Evolutionary conservation across 2,329 filamentous ascomycete species (phyloP).

Genomic region (Pseudopithomyces chartarum): DNA sequence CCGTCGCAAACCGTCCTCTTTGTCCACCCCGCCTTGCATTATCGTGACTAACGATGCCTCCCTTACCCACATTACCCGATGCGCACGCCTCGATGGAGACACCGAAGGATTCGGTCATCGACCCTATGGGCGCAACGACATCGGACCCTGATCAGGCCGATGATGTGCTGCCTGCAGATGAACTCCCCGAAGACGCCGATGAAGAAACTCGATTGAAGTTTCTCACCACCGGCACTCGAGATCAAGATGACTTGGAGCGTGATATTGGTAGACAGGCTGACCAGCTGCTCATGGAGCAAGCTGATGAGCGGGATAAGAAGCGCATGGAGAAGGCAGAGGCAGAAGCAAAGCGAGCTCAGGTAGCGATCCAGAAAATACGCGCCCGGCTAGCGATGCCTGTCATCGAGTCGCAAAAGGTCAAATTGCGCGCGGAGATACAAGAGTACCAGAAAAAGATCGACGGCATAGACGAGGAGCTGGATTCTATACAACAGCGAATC

Average conservation of each 20-base stretch:
- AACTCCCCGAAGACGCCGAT: constrained; percentile 40
- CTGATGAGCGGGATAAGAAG: constrained; percentile 67
- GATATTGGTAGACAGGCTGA: constrained; percentile 76
- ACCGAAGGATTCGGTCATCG: neutral
- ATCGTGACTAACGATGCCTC: constrained; percentile 3
- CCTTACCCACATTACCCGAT: neutral
- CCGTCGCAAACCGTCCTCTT: neutral
- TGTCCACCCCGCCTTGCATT: neutral
- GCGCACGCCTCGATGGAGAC: neutral
- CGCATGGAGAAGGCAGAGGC: constrained; percentile 61
- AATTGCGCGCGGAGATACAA: constrained; percentile 68
- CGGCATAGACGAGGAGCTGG: constrained; percentile 71
- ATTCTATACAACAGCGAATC: constrained; percentile 81
- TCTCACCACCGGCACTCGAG: constrained; percentile 56
- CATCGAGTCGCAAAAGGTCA: constrained; percentile 61
- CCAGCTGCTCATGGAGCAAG: constrained; percentile 64
- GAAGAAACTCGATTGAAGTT: constrained; percentile 48
- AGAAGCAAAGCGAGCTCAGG: constrained; percentile 64
- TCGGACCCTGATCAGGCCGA: constrained; percentile 11
- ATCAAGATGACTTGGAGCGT: constrained; percentile 88
- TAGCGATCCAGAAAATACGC: constrained; percentile 65
- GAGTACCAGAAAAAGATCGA: constrained; percentile 69
- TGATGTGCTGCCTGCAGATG: constrained; percentile 20
- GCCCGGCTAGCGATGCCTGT: constrained; percentile 61
- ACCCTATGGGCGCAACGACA: constrained; percentile 11